Base-by-base conservation (phyloP, 495 filamentous ascomycete genomes). In the Penicillium silybi region DNA sequence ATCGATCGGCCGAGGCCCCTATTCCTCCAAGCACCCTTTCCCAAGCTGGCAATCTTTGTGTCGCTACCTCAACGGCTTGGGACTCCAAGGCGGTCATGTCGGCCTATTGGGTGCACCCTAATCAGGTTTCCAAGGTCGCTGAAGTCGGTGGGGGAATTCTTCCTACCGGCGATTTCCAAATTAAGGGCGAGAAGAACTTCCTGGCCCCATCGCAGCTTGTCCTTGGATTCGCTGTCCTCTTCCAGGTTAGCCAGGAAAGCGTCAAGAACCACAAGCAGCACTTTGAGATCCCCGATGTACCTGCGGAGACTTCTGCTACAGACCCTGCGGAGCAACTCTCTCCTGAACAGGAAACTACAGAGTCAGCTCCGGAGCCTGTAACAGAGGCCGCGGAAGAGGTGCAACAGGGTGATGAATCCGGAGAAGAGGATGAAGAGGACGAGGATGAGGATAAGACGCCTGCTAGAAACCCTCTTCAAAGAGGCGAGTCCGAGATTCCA, bases 1-100 rank as follows among this genome's bases (percentile, higher is more conserved):
- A 97, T 63, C 85, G 83, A 54, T 73, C 84, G 0, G 80, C 87
- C 2, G 85, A 92, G 61, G 85, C 88, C 0, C 90, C 92, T 0
- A 92, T 98, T 44, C 85, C 93, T 9, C 93, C 93, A 5, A 89
- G 88, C 7, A 97, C 93, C 0, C 71, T 98, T 6, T 86, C 88
- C 0, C 93, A 98, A 68, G 92, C 93, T 13, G 93, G 93, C 1
- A 86, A 82, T 45, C 62, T 97, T 16, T 84, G 85, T 2, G 88
- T 97, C 22, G 83, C 86, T 41, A 88, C 88, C 26, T 96, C 90
- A 1, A 85, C 67, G 41, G 92, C 91, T 1, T 98, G 93, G 93
- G 93, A 97, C 44, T 92, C 88, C 0, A 98, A 97, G 70, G 91
- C 90, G 5, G 83, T 87, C 9, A 95, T 97, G 90, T 84, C 86